Percentiles rank a stretch among this genome's conserved stretches.
phyloP scores from a whole-genome alignment of 768 basidiomycete species.

The Trametes coccinea region DNA sequence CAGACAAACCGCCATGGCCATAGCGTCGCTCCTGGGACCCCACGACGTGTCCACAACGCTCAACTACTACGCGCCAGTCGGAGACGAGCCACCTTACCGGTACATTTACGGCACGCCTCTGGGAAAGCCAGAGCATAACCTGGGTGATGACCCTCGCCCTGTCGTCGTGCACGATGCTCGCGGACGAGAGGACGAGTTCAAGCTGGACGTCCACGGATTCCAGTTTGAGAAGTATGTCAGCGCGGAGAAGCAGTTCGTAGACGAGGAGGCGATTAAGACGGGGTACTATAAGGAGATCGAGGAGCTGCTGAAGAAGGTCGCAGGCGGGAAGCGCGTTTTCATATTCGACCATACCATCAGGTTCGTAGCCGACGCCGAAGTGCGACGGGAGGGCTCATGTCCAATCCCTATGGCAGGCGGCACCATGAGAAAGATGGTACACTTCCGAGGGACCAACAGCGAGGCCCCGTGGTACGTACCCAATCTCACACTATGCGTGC shows the following conservation, averaged over 20 bases:
- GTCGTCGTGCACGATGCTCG: slow-evolving; percentile 35
- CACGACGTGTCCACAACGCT: slow-evolving; percentile 40
- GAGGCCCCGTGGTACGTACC: slow-evolving; percentile 37
- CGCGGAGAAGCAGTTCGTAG: slow-evolving; percentile 41
- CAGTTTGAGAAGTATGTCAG: slow-evolving; percentile 37
- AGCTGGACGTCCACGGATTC: slow-evolving; percentile 47
- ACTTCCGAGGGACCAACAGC: slow-evolving; percentile 9
- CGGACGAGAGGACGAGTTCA: slow-evolving; percentile 31
- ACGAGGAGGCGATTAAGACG: slow-evolving; percentile 40
- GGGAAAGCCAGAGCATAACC: slow-evolving; percentile 30
- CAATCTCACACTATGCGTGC: no score
- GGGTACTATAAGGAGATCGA: slow-evolving; percentile 46
- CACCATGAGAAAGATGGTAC: slow-evolving; percentile 20
- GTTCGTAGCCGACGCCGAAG: slow-evolving; percentile 19
- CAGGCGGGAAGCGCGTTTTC: slow-evolving; percentile 41
- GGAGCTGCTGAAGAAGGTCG: slow-evolving; percentile 41
- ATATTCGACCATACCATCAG: slow-evolving; percentile 50
- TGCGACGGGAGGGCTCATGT: no score
- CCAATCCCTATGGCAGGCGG: neutral
- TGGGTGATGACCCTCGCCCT: slow-evolving; percentile 30
- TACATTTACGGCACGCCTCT: slow-evolving; percentile 33
- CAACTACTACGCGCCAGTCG: slow-evolving; percentile 37
- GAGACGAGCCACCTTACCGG: slow-evolving; percentile 36
- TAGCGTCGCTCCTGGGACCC: slow-evolving; percentile 30
- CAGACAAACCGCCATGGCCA: slow-evolving; percentile 16